Conservation (phyloP, 73 alveolate genomes). For the Paramecium octaurelia region DNA sequence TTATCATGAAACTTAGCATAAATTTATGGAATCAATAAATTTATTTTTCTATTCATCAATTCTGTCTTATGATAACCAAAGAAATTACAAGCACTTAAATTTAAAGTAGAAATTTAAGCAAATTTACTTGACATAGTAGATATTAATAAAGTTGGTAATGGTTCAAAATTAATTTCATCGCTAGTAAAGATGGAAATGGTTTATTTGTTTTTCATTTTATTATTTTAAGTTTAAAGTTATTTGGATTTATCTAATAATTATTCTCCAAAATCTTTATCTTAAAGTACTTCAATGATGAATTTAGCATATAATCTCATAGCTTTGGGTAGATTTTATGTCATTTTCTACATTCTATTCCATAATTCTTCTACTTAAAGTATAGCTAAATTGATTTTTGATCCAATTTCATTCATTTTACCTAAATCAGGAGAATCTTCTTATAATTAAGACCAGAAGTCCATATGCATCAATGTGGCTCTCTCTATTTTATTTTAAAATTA, state of each 20-base stretch:
- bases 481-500: conserved; percentile 43
- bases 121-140: conserved; percentile 13
- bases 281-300: conserved; percentile 44
- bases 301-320: conserved; percentile 57
- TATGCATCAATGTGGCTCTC: conserved; percentile 51
- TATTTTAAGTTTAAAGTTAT: neutral
- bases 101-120: conserved; percentile 17
- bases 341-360: conserved; percentile 33
- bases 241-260: neutral
- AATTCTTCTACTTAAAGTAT: conserved; percentile 41
- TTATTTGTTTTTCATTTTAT: conserved; percentile 21
- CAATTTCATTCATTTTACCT: conserved; percentile 58
- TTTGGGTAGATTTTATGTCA: conserved; percentile 45
- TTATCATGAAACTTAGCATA: conserved; percentile 16
- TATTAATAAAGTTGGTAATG: conserved; percentile 39
- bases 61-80: conserved; percentile 50
- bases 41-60: conserved; percentile 2
- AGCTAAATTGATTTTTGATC: conserved; percentile 16
- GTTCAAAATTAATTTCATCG: neutral
- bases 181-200: neutral
- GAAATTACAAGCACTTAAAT: conserved; percentile 36
- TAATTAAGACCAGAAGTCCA: conserved; percentile 61
- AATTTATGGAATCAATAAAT: neutral
- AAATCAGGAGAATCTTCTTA: conserved; percentile 55
- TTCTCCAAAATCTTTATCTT: conserved; percentile 50